A percentile compares a stretch with the other conserved stretches of the same genome.
Evolutionary conservation across 352 stramenopile species (phyloP).

Genomic region (Pythium graminicola): DNA sequence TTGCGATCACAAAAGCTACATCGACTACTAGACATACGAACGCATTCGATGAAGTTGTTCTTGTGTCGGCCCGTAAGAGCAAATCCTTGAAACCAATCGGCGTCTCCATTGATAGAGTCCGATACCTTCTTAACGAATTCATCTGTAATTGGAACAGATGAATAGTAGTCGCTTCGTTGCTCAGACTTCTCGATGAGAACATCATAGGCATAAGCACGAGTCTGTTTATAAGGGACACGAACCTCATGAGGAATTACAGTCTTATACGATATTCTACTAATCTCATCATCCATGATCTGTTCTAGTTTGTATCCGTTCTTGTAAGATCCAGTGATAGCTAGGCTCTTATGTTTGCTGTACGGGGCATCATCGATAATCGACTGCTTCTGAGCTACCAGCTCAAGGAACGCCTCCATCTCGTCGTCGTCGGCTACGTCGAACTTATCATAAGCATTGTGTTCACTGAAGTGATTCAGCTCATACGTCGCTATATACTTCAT

Average conservation of each 20-base stretch:
- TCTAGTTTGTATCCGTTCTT: constrained; percentile 4
- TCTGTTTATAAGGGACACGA: constrained; percentile 1
- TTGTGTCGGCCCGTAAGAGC: not conserved
- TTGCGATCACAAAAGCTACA: not conserved
- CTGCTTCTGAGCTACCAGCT: constrained; percentile 1
- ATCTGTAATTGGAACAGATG: not conserved
- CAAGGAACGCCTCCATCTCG: constrained; percentile 4
- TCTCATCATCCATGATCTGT: constrained; percentile 2
- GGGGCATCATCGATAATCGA: constrained; percentile 4
- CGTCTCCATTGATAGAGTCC: not conserved
- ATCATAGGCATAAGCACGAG: not conserved
- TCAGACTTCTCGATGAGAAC: constrained; percentile 4
- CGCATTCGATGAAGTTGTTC: not conserved
- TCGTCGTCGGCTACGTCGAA: not conserved
- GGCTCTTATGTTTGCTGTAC: constrained; percentile 3
- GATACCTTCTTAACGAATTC: not conserved
- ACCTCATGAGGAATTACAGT: not conserved
- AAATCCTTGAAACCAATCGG: not conserved
- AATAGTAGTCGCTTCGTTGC: not conserved
- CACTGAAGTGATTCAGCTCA: constrained; percentile 1
- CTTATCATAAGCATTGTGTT: constrained; percentile 4
- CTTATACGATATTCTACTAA: not conserved
- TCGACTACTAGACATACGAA: not conserved
- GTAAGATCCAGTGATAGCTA: not conserved
- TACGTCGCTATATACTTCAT: constrained; percentile 3